Evolutionary conservation across 257 asterid genomes (phyloP).

Genomic region (Solanum etuberosum): DNA sequence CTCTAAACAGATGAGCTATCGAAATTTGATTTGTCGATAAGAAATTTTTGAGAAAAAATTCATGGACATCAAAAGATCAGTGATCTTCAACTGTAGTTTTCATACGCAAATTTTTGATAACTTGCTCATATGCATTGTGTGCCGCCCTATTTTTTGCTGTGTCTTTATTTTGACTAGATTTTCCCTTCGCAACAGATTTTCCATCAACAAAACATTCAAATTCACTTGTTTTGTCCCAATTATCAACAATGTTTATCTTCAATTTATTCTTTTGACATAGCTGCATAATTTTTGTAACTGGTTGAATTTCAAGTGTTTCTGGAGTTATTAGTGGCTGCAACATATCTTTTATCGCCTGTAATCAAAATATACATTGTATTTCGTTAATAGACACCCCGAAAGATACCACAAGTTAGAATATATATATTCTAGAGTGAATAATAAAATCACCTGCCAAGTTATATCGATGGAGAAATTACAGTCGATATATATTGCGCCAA

Average conservation of each 20-base stretch:
- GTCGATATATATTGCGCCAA: constrained; percentile 41
- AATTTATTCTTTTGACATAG: constrained; percentile 24
- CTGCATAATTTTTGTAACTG: constrained; percentile 19
- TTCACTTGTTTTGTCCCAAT: constrained; percentile 28
- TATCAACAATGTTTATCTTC: constrained; percentile 3
- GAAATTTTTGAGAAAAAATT: neutral
- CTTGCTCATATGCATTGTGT: constrained; percentile 5
- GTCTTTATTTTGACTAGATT: constrained; percentile 10
- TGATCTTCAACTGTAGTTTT: neutral
- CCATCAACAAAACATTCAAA: constrained; percentile 12
- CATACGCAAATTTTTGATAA: neutral
- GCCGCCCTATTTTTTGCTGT: constrained; percentile 43
- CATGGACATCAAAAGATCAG: neutral
- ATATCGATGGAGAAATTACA: constrained; percentile 11
- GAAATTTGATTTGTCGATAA: neutral
- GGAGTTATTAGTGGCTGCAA: constrained; percentile 34
- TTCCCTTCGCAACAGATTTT: constrained; percentile 15
- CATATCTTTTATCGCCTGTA: constrained; percentile 18
- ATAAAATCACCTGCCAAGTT: constrained; percentile 31
- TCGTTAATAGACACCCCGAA: neutral
- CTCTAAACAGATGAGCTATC: neutral
- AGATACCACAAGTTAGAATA: too few species aligned
- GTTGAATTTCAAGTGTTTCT: constrained; percentile 19
- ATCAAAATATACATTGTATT: neutral
- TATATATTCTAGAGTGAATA: neutral